phyloP scores from a whole-genome alignment of 2,329 filamentous ascomycete species.

The Fusarium stilboides region DNA sequence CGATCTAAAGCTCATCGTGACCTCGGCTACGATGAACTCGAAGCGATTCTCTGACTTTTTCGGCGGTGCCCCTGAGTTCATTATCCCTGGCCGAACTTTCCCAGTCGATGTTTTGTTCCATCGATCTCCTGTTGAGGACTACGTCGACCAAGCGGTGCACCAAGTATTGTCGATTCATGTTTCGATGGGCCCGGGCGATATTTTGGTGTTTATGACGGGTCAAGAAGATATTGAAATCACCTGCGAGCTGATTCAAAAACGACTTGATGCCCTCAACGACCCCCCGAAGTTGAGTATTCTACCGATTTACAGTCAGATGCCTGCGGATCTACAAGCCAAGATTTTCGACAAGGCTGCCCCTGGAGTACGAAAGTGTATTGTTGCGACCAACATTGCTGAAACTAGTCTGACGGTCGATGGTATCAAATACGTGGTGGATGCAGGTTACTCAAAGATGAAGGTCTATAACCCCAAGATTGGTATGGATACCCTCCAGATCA shows the following conservation, averaged over 20 bases:
- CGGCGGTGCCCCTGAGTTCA: conserved; percentile 95
- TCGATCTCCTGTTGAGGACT: conserved; percentile 94
- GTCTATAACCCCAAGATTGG: conserved; percentile 99
- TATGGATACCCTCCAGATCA: conserved; percentile 99
- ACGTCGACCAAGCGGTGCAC: conserved; percentile 96
- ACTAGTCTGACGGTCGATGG: conserved; percentile 98
- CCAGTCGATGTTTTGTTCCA: conserved; percentile 98
- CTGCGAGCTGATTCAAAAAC: conserved; percentile 91
- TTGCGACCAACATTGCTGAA: conserved; percentile 98
- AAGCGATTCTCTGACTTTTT: conserved; percentile 97
- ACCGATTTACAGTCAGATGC: conserved; percentile 99
- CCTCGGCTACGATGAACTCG: conserved; percentile 98
- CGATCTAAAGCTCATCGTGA: conserved; percentile 96
- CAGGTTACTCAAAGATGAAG: conserved; percentile 96
- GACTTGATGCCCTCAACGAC: conserved; percentile 90
- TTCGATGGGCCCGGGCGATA: conserved; percentile 92
- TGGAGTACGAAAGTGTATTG: conserved; percentile 96
- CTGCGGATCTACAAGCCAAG: conserved; percentile 95
- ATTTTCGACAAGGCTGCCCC: conserved; percentile 94
- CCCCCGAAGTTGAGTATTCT: conserved; percentile 94
- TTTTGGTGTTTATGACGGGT: conserved; percentile 98
- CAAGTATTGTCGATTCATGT: conserved; percentile 97
- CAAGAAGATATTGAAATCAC: conserved; percentile 99
- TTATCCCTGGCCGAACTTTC: conserved; percentile 95
- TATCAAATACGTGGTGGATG: conserved; percentile 99